phyloP scores from a whole-genome alignment of 202 grass and related monocot species.

The Miscanthus sacchariflorus region DNA sequence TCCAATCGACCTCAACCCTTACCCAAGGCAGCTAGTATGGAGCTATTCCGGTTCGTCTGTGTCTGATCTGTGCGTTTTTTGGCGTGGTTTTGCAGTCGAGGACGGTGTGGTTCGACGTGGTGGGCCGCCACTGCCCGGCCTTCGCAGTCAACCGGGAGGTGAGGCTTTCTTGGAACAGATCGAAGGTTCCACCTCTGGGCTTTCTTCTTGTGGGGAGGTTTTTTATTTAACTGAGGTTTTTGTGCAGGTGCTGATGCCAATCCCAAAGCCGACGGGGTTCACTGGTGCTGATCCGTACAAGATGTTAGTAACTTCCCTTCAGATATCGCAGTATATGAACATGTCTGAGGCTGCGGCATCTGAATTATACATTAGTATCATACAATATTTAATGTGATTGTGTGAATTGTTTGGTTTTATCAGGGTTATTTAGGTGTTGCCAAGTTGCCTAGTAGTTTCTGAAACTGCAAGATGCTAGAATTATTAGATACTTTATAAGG shows the following conservation, averaged over 20 bases:
- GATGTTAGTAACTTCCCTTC: slow-evolving; percentile 55
- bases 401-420: neutral
- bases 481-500: neutral
- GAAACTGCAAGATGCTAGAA: neutral
- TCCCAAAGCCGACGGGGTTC: slow-evolving; percentile 83
- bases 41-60: neutral
- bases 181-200: neutral
- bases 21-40: neutral
- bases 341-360: neutral
- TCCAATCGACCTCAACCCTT: slow-evolving; percentile 8
- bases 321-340: neutral
- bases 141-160: slow-evolving; percentile 98
- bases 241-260: slow-evolving; percentile 91
- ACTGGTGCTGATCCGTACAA: slow-evolving; percentile 97
- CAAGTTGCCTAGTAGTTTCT: neutral
- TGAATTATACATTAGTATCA: neutral
- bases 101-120: slow-evolving; percentile 87
- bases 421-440: neutral
- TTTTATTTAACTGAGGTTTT: slow-evolving; percentile 37
- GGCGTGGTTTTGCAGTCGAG: slow-evolving; percentile 65
- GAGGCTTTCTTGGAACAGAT: slow-evolving; percentile 37
- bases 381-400: neutral
- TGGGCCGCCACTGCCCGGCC: slow-evolving; percentile 85
- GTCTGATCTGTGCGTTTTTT: slow-evolving; percentile 49
- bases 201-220: slow-evolving; percentile 6